Percentiles rank a stretch among this genome's conserved stretches.
Evolutionary conservation across 345 rosid genomes (phyloP).

Genomic region (Euphorbia tirucalli): DNA sequence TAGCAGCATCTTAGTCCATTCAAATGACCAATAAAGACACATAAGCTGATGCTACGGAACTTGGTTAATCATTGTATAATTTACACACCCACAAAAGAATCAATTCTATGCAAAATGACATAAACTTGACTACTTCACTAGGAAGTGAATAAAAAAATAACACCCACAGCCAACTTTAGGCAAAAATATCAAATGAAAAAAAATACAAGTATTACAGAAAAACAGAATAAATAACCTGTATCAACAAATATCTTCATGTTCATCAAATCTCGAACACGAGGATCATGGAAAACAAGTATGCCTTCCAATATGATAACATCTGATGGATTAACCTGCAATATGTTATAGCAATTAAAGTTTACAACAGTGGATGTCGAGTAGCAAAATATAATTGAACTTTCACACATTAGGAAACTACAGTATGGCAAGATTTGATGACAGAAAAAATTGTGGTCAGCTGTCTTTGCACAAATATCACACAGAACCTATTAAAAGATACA

Average conservation of each 20-base stretch:
- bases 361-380: background rate
- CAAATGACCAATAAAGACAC: background rate
- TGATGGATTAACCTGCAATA: constrained; percentile 82
- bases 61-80: background rate
- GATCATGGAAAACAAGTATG: constrained; percentile 88
- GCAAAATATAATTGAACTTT: background rate
- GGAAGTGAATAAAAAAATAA: background rate
- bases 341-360: constrained; percentile 12
- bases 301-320: constrained; percentile 97
- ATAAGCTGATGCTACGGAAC: background rate
- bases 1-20: background rate
- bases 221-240: constrained; percentile 57
- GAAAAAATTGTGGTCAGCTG: background rate
- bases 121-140: background rate
- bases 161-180: too few species aligned
- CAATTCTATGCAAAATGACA: background rate
- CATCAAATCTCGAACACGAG: constrained; percentile 81
- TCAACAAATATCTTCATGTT: constrained; percentile 98
- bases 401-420: background rate
- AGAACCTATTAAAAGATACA: background rate
- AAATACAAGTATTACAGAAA: background rate
- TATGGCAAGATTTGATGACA: background rate
- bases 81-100: background rate
- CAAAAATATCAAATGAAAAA: background rate
- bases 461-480: background rate